phyloP scores from a whole-genome alignment of 2,329 filamentous ascomycete genomes.

The Fusarium hainanense region DNA sequence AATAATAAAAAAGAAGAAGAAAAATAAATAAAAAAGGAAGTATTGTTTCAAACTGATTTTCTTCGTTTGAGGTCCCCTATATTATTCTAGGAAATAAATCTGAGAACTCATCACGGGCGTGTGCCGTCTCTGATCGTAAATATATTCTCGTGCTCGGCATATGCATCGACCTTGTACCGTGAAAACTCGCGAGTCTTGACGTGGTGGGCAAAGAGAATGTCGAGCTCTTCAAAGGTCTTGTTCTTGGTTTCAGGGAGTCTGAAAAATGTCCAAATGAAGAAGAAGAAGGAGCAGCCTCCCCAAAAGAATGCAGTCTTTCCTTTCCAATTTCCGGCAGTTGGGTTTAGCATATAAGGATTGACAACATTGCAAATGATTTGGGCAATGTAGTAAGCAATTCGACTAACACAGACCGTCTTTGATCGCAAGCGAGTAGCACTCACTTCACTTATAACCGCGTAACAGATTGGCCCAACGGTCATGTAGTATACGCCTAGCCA shows the following conservation, averaged over 20 bases:
- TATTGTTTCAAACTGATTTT: neutral
- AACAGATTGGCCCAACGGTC: slow-evolving; percentile 55
- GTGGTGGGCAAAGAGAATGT: slow-evolving; percentile 61
- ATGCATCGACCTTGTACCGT: slow-evolving; percentile 48
- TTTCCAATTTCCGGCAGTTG: slow-evolving; percentile 44
- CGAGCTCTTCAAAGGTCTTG: slow-evolving; percentile 62
- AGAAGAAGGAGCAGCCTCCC: slow-evolving; percentile 47
- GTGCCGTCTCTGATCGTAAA: neutral
- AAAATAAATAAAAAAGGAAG: neutral
- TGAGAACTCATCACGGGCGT: neutral
- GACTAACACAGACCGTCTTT: slow-evolving; percentile 53
- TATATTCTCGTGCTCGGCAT: slow-evolving; percentile 18
- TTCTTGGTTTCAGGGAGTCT: slow-evolving; percentile 61
- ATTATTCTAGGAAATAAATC: neutral
- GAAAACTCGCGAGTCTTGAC: slow-evolving; percentile 55
- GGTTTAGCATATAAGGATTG: slow-evolving; percentile 46
- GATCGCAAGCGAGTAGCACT: slow-evolving; percentile 52
- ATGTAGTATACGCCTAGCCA: slow-evolving; percentile 56
- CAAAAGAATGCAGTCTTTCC: slow-evolving; percentile 56
- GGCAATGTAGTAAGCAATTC: slow-evolving; percentile 42
- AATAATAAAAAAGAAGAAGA: no score
- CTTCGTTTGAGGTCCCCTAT: neutral
- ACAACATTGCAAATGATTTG: slow-evolving; percentile 43
- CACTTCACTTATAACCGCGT: slow-evolving; percentile 55
- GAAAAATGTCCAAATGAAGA: slow-evolving; percentile 62